Conservation (phyloP, 805 yeast species). For the Kurtzmaniella cleridarum region DNA sequence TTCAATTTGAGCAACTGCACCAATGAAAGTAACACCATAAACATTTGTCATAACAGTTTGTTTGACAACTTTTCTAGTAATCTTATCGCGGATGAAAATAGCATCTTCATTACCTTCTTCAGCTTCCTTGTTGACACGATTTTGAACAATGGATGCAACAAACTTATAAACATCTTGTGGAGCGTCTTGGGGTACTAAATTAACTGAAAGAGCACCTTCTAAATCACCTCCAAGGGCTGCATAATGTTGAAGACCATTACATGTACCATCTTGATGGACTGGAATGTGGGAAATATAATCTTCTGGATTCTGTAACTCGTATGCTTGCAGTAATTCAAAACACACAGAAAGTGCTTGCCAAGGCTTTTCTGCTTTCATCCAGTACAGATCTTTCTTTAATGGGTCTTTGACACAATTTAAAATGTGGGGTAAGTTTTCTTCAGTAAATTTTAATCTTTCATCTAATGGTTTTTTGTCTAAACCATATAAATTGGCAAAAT, state of each 20-base stretch:
- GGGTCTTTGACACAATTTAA: conserved; percentile 60
- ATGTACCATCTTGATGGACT: conserved; percentile 83
- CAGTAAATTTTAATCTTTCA: conserved; percentile 57
- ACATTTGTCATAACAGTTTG: conserved; percentile 99
- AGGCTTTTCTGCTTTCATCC: conserved; percentile 74
- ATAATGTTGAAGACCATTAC: conserved; percentile 82
- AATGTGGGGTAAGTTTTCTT: conserved; percentile 51
- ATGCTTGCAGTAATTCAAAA: conserved; percentile 59
- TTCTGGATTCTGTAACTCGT: conserved; percentile 57
- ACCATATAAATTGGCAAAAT: conserved; percentile 69
- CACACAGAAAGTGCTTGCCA: conserved; percentile 78
- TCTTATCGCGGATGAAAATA: conserved; percentile 48
- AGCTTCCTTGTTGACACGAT: conserved; percentile 49
- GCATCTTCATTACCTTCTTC: conserved; percentile 53
- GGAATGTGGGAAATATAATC: conserved; percentile 67
- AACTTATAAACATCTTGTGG: conserved; percentile 75
- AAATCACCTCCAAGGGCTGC: conserved; percentile 84
- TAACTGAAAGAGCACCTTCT: conserved; percentile 79
- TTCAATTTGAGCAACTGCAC: conserved; percentile 85
- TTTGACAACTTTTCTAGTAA: conserved; percentile 84
- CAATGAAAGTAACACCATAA: conserved; percentile 92
- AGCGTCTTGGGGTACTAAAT: conserved; percentile 60
- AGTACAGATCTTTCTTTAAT: conserved; percentile 25
- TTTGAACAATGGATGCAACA: conserved; percentile 61
- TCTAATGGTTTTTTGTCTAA: conserved; percentile 65